These are phyloP conservation scores for Erysimum pusillum DNA, from an alignment of 441 rosid genomes.

Conservation along the genomic window DNA sequence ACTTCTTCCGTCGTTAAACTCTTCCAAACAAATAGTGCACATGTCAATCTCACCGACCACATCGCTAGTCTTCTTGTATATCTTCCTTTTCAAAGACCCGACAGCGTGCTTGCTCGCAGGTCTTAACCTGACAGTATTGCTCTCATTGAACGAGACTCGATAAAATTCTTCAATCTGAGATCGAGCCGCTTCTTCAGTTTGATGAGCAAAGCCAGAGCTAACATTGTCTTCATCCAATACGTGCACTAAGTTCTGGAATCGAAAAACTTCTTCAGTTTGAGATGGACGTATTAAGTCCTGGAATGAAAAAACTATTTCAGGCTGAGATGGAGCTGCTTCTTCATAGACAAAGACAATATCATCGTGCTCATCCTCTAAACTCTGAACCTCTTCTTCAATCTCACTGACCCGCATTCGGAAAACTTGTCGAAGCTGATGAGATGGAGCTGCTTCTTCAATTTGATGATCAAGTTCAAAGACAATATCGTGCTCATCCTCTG, in stretches of 20 bases:
- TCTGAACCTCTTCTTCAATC: not conserved
- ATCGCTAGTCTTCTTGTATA: slow-evolving; percentile 1
- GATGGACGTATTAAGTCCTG: too few relatives aligned
- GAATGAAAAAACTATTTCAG: not conserved
- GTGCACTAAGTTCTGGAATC: too few relatives aligned
- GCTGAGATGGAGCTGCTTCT: not conserved
- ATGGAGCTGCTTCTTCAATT: not conserved
- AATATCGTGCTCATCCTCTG: not conserved
- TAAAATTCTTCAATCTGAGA: not conserved
- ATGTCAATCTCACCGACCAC: not conserved
- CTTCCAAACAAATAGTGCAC: slow-evolving; percentile 33
- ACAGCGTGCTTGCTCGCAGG: slow-evolving; percentile 7
- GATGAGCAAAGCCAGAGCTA: not conserved
- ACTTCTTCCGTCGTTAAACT: slow-evolving; percentile 19
- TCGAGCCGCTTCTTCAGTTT: not conserved
- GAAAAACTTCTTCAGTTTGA: too few relatives aligned
- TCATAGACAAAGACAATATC: not conserved
- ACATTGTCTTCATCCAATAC: too few relatives aligned
- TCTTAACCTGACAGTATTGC: not conserved
- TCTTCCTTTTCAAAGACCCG: not conserved
- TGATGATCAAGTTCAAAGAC: not conserved
- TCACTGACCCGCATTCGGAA: not conserved
- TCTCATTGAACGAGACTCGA: not conserved
- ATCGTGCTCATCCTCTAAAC: not conserved
- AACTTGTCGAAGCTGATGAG: not conserved